Evolutionary conservation across 1,284 basidiomycete species (phyloP), one percentile per base, ranked within the genome.

Genomic region (Sanghuangporus baumii): DNA sequence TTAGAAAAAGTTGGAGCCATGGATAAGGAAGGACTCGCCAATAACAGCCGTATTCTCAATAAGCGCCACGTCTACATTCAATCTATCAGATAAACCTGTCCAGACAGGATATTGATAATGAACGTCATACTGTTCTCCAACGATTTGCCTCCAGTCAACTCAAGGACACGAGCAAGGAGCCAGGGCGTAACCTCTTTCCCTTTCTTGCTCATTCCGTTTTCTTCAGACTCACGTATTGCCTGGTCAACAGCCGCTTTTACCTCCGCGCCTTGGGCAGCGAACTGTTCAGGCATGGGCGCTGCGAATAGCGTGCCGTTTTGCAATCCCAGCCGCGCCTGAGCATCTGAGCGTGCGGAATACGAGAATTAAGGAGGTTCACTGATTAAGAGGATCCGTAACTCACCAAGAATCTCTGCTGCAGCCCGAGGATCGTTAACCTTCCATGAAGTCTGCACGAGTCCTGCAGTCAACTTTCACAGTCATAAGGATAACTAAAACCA

Each of bases 101-200:
- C 14, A 20, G 23, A 56, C 51, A 65, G 46, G 59, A 31, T 47
- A 6, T 12, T 41, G n/a, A 52, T 31, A n/a, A 31, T 1, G 16
- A 9, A 43, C 40, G 43, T 79, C 83, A 71, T 62, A 91, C 88
- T 92, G 68, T 84, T 88, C 47, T 80, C 76, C 58, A 96, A 75
- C 2, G 93, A 93, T 64, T 78, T 79, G 3, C 93, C 93, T 46
- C 81, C 72, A 0, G 92, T 94, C 54, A 99, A 78, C 72, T 98
- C 89, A 7, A 84, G 83, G 1, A 99, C 89, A 18, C 96, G 85
- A 62, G 83, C 81, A 36, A 99, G 79, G 11, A 99, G 79, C 96
- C 96, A 99, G 2, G 97, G 97, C 1, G 97, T 99, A 9, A 86
- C 95, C 66, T 94, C 91, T 71, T 98, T 98, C 6, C 97, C 97